Evolutionary conservation across 192 early-diverging fungal species (phyloP).

Genomic region (Linnemannia zychae): DNA sequence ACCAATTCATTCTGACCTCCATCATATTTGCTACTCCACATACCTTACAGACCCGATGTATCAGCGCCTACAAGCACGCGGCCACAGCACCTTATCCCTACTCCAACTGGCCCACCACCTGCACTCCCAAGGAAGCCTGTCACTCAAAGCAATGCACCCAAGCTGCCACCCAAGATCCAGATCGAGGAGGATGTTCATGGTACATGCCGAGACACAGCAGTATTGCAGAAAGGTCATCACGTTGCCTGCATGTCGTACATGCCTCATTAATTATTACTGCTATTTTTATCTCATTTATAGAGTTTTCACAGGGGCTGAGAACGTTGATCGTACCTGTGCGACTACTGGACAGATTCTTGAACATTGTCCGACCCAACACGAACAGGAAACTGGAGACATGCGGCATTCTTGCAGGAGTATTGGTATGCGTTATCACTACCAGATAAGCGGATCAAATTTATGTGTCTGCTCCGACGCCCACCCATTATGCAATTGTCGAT

Average conservation of each 20-base stretch:
- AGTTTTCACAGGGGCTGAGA: constrained; percentile 74
- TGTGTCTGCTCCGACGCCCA: background rate
- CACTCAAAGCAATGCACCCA: constrained; percentile 16
- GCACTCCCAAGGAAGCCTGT: constrained; percentile 38
- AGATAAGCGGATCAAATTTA: background rate
- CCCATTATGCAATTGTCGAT: background rate
- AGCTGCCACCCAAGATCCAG: constrained; percentile 41
- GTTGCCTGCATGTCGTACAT: background rate
- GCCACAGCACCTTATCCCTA: constrained; percentile 6
- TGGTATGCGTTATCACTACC: constrained; percentile 62
- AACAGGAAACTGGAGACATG: constrained; percentile 88
- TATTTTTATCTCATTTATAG: constrained; percentile 47
- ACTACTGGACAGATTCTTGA: constrained; percentile 77
- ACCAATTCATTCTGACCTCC: background rate
- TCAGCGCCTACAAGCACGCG: background rate
- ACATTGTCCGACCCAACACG: constrained; percentile 81
- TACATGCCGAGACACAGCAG: constrained; percentile 17
- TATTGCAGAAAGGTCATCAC: constrained; percentile 31
- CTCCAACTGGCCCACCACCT: constrained; percentile 28
- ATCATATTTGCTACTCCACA: background rate
- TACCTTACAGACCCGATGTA: background rate
- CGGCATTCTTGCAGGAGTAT: constrained; percentile 83
- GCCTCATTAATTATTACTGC: constrained; percentile 12
- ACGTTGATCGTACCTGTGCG: constrained; percentile 74
- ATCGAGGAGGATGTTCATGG: constrained; percentile 50